Conservation (phyloP, 208 protist genomes). For the Blechomonas ayalai region DNA sequence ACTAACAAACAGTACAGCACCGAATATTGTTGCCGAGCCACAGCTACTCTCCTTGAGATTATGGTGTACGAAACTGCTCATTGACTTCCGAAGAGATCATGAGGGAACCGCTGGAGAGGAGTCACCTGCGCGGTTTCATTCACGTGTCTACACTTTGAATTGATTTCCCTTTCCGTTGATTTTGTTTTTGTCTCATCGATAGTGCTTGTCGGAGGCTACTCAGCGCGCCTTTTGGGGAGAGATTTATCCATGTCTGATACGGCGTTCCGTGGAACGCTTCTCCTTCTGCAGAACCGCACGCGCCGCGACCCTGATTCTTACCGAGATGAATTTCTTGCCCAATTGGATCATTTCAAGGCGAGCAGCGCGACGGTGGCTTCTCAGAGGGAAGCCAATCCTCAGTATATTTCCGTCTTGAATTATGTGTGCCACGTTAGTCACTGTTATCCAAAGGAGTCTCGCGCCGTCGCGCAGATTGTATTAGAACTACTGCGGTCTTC, state of each 20-base stretch:
- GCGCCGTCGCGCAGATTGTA: conserved; percentile 74
- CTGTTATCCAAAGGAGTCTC: conserved; percentile 87
- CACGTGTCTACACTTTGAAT: too few relatives aligned
- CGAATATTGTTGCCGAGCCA: too few relatives aligned
- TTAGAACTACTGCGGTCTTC: conserved; percentile 82
- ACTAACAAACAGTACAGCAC: too few relatives aligned
- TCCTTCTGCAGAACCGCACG: conserved; percentile 94
- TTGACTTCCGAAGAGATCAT: too few relatives aligned
- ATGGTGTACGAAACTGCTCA: too few relatives aligned
- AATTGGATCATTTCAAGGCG: conserved; percentile 93
- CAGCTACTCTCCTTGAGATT: too few relatives aligned
- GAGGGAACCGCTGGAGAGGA: too few relatives aligned
- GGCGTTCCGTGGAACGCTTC: conserved; percentile 87
- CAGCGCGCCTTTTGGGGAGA: neutral
- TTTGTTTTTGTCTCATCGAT: neutral
- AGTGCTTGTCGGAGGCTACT: neutral
- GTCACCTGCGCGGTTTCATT: too few relatives aligned
- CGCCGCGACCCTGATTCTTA: conserved; percentile 94
- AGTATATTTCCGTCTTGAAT: conserved; percentile 75
- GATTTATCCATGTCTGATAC: conserved; percentile 70
- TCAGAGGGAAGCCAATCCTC: conserved; percentile 80
- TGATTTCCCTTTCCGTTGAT: conserved; percentile 8
- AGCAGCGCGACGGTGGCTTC: conserved; percentile 85
- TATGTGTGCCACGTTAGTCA: conserved; percentile 85
- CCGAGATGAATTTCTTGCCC: conserved; percentile 92